These are phyloP conservation scores for Ogataea nitratoaversa DNA, from an alignment of 805 yeast species.

Conservation along the genomic window DNA sequence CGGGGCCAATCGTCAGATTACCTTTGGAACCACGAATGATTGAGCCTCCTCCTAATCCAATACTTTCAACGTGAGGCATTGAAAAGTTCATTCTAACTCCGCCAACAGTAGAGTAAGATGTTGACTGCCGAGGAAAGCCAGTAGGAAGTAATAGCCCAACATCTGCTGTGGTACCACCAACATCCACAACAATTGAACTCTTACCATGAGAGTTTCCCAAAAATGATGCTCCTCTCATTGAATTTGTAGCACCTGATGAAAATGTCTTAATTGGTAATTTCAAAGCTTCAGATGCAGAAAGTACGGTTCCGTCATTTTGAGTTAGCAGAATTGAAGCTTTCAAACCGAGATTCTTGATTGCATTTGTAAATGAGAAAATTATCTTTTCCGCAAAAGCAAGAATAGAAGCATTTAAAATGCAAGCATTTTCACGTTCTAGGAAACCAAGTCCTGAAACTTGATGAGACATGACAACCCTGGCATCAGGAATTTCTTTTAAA, in stretches of 20 bases:
- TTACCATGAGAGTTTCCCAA: constrained; percentile 34
- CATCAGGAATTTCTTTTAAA: constrained; percentile 30
- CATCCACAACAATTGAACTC: constrained; percentile 38
- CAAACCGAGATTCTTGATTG: constrained; percentile 34
- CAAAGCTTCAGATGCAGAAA: constrained; percentile 36
- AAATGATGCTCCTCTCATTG: constrained; percentile 45
- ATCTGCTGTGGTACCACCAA: constrained; percentile 50
- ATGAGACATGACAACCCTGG: constrained; percentile 35
- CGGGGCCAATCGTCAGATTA: constrained; percentile 40
- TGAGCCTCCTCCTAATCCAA: constrained; percentile 51
- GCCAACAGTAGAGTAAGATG: constrained; percentile 39
- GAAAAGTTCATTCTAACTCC: constrained; percentile 48
- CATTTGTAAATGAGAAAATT: constrained; percentile 35
- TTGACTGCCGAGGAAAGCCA: constrained; percentile 45
- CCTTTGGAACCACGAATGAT: constrained; percentile 29
- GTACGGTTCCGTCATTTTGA: constrained; percentile 47
- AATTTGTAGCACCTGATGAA: constrained; percentile 46
- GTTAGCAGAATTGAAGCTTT: constrained; percentile 37
- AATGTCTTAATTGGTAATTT: constrained; percentile 42
- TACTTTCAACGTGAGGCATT: constrained; percentile 47
- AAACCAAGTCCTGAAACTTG: constrained; percentile 40
- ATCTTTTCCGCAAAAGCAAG: constrained; percentile 39
- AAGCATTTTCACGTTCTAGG: constrained; percentile 44
- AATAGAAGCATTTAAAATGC: constrained; percentile 44
- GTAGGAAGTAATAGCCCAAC: constrained; percentile 42